These are phyloP conservation scores for Ganoderma multipileum DNA, from an alignment of 1,284 basidiomycete species.

Conservation along the genomic window DNA sequence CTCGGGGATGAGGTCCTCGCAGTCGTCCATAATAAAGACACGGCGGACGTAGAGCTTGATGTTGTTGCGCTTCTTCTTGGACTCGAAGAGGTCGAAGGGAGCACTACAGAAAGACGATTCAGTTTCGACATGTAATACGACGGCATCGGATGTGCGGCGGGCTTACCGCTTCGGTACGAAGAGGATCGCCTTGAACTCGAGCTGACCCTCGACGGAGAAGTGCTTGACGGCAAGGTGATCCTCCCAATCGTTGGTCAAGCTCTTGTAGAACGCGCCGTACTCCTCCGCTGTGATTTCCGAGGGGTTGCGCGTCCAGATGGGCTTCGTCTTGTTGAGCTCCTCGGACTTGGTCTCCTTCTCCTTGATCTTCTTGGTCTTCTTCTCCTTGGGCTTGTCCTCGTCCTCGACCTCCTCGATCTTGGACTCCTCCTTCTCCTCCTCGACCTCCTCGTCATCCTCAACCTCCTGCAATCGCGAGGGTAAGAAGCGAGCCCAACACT, in stretches of 20 bases:
- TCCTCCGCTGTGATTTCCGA: conserved; percentile 93
- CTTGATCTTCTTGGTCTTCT: conserved; percentile 99
- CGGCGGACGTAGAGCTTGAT: conserved; percentile 99
- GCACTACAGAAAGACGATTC: conserved; percentile 58
- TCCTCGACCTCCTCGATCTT: conserved; percentile 84
- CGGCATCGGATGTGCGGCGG: conserved; percentile 43
- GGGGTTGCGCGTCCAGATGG: conserved; percentile 99
- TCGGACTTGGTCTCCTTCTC: conserved; percentile 90
- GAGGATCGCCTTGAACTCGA: conserved; percentile 99
- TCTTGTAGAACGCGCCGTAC: conserved; percentile 99
- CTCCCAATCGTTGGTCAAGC: conserved; percentile 99
- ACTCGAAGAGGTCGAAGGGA: conserved; percentile 99
- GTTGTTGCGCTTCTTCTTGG: conserved; percentile 99
- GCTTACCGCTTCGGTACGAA: conserved; percentile 93
- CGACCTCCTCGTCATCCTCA: conserved; percentile 81
- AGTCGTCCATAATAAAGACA: conserved; percentile 99
- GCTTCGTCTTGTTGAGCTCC: conserved; percentile 99
- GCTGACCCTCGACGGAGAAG: conserved; percentile 99
- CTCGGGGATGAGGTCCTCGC: conserved; percentile 99
- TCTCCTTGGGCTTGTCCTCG: conserved; percentile 86
- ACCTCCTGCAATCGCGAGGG: conserved; percentile 68
- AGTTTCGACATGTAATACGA: background rate
- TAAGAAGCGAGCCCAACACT: conserved; percentile 9
- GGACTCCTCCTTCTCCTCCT: conserved; percentile 72
- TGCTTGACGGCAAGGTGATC: conserved; percentile 99